Evolutionary conservation across 176 grass and related monocot species (phyloP).

Genomic region (Raddia guianensis): DNA sequence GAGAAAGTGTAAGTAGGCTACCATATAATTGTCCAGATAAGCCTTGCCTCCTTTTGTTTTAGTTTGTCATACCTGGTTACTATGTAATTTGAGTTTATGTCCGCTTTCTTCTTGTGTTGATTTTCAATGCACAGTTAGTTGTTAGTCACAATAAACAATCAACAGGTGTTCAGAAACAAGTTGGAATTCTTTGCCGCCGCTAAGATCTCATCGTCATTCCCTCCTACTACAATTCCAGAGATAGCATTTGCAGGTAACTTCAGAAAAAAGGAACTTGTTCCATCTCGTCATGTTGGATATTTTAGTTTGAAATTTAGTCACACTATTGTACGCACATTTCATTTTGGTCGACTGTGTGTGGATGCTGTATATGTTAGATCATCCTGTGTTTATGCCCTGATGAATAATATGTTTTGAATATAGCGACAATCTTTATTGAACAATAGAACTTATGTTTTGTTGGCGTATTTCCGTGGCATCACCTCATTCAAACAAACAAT

Average conservation of each 20-base stretch:
- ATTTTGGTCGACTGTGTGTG: neutral
- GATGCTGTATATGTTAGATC: neutral
- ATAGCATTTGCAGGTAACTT: constrained; percentile 94
- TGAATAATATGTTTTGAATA: neutral
- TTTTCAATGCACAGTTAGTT: constrained; percentile 1
- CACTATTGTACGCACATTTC: neutral
- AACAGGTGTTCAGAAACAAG: constrained; percentile 90
- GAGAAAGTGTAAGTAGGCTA: constrained; percentile 69
- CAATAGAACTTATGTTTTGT: neutral
- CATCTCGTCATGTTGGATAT: neutral
- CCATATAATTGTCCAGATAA: constrained; percentile 34
- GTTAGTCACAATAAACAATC: constrained; percentile 13
- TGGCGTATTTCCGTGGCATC: neutral
- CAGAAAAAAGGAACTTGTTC: neutral
- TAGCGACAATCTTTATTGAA: neutral
- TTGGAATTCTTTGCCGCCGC: constrained; percentile 94
- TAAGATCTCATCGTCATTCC: constrained; percentile 89
- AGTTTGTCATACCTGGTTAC: neutral
- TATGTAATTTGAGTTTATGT: constrained; percentile 9
- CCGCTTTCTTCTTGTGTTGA: neutral
- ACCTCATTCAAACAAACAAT: neutral
- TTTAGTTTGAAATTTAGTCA: neutral
- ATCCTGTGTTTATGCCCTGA: constrained; percentile 7
- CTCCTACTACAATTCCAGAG: constrained; percentile 77
- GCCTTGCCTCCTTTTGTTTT: constrained; percentile 29